Evolutionary conservation across 2,329 filamentous ascomycete species (phyloP).

Genomic region (Phialophora tarda): DNA sequence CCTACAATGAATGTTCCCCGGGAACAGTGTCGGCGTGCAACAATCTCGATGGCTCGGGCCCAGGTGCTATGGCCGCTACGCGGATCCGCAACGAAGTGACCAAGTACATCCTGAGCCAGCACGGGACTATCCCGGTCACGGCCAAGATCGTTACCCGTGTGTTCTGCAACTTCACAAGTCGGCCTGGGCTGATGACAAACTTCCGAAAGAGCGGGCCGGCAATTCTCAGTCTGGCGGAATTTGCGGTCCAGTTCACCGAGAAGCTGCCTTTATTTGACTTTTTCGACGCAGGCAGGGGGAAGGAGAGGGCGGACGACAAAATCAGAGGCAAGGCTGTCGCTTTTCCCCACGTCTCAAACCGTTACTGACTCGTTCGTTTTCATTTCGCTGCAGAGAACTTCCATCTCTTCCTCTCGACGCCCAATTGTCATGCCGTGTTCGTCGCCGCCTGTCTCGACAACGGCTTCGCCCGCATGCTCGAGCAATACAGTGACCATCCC

Average conservation of each 20-base stretch:
- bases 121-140: slow-evolving; percentile 27
- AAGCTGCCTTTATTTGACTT: slow-evolving; percentile 38
- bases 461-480: slow-evolving; percentile 38
- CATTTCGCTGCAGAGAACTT: slow-evolving; percentile 34
- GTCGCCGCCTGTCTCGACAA: slow-evolving; percentile 38
- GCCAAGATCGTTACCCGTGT: slow-evolving; percentile 34
- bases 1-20: not conserved
- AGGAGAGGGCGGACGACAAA: slow-evolving; percentile 39
- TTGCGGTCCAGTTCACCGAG: slow-evolving; percentile 35
- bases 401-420: slow-evolving; percentile 35
- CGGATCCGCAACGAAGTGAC: slow-evolving; percentile 35
- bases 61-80: slow-evolving; percentile 34
- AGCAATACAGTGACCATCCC: slow-evolving; percentile 35
- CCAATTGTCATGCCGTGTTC: slow-evolving; percentile 37
- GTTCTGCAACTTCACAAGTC: slow-evolving; percentile 30
- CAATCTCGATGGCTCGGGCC: not conserved
- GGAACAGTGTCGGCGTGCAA: slow-evolving; percentile 1
- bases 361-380: not conserved
- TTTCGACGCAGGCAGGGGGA: slow-evolving; percentile 37
- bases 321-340: slow-evolving; percentile 32
- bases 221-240: slow-evolving; percentile 22
- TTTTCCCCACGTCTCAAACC: not conserved
- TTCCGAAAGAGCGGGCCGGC: slow-evolving; percentile 8
- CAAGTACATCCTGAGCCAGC: slow-evolving; percentile 33
- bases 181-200: not conserved